These are phyloP conservation scores for Euptelea pleiosperma DNA, from an alignment of 164 flowering plant species.

Conservation along the genomic window DNA sequence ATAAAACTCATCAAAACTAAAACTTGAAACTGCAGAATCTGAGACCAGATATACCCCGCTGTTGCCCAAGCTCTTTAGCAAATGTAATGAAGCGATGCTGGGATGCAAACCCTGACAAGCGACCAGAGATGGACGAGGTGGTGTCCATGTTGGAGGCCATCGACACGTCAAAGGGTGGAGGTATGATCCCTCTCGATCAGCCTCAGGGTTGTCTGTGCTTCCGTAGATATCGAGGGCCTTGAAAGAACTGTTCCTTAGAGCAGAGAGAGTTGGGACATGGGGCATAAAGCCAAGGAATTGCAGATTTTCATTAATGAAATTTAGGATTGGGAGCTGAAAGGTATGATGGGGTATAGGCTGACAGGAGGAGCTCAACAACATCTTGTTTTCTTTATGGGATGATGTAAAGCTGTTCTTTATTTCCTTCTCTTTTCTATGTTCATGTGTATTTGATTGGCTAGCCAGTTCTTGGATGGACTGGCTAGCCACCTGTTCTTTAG, in stretches of 20 bases:
- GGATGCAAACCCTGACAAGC: slow-evolving; percentile 92
- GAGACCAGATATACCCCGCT: slow-evolving; percentile 93
- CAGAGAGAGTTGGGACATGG: not conserved
- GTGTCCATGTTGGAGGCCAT: slow-evolving; percentile 81
- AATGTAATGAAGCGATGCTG: slow-evolving; percentile 91
- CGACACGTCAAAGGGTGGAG: slow-evolving; percentile 88
- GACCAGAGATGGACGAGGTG: slow-evolving; percentile 97
- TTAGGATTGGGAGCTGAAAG: not conserved
- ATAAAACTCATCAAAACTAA: too few species aligned
- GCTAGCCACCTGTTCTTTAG: slow-evolving; percentile 6
- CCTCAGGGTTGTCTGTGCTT: slow-evolving; percentile 75
- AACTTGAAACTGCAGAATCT: slow-evolving; percentile 50
- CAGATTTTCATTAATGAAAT: not conserved
- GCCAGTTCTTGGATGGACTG: slow-evolving; percentile 12
- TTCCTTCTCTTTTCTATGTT: not conserved
- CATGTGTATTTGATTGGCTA: slow-evolving; percentile 5
- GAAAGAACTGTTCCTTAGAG: not conserved
- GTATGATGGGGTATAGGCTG: slow-evolving; percentile 10
- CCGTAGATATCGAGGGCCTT: slow-evolving; percentile 72
- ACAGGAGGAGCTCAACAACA: slow-evolving; percentile 12
- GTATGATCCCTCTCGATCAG: slow-evolving; percentile 82
- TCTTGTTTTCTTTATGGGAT: not conserved
- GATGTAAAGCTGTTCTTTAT: slow-evolving; percentile 19
- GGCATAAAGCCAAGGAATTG: not conserved
- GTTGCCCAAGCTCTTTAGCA: slow-evolving; percentile 84